Percentiles rank a stretch among this genome's conserved stretches.
These are phyloP conservation scores for Sclerotinia trifoliorum DNA, from an alignment of 2,329 filamentous ascomycete genomes.

Conservation along the genomic window DNA sequence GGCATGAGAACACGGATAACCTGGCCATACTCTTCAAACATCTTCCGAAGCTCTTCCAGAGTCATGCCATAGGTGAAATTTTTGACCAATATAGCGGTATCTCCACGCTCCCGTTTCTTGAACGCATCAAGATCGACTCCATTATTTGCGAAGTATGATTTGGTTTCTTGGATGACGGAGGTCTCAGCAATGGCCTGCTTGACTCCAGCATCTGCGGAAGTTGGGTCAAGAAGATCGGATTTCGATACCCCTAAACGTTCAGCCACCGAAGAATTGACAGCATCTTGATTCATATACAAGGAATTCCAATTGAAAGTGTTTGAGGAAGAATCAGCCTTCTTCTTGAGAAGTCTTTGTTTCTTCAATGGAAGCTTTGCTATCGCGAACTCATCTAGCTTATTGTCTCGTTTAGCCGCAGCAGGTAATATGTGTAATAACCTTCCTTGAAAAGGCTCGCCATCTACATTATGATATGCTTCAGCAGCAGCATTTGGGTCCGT, in stretches of 20 bases:
- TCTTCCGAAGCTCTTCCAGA: constrained; percentile 52
- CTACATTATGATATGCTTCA: constrained; percentile 73
- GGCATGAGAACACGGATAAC: constrained; percentile 86
- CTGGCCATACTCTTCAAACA: constrained; percentile 65
- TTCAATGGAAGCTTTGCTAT: constrained; percentile 91
- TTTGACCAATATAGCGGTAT: constrained; percentile 86
- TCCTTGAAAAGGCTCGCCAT: constrained; percentile 87
- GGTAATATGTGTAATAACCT: constrained; percentile 88
- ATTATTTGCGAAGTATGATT: constrained; percentile 82
- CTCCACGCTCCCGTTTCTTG: constrained; percentile 78
- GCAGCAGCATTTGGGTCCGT: constrained; percentile 69
- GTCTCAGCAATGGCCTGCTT: constrained; percentile 98
- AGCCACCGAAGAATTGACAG: constrained; percentile 87
- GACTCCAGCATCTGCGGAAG: constrained; percentile 87
- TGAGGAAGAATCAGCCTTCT: constrained; percentile 75
- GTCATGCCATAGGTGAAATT: constrained; percentile 77
- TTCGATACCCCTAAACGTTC: constrained; percentile 86
- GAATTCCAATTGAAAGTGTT: constrained; percentile 96
- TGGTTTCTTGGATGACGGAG: constrained; percentile 92
- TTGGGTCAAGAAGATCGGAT: constrained; percentile 90
- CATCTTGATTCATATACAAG: constrained; percentile 98
- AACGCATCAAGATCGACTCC: constrained; percentile 92
- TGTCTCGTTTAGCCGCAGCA: constrained; percentile 76
- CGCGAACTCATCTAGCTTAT: constrained; percentile 80
- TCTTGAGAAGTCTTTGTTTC: constrained; percentile 87